Conservation (phyloP, 2,329 filamentous ascomycete species). For the Penicillium crustosum region DNA sequence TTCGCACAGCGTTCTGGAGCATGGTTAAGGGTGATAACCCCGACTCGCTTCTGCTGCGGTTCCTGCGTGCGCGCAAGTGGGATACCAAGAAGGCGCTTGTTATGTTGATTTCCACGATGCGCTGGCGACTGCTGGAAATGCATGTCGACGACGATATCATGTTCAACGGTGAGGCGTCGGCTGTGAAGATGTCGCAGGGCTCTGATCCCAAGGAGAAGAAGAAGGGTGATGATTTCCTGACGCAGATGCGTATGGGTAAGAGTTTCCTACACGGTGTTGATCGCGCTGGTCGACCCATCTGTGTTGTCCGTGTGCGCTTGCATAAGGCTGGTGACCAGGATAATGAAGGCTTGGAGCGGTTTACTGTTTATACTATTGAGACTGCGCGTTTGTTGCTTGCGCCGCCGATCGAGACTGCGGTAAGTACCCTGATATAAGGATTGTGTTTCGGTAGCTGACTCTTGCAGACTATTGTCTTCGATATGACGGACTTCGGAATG, state of each 20-base stretch:
- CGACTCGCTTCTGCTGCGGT: slow-evolving; percentile 77
- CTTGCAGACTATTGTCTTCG: slow-evolving; percentile 80
- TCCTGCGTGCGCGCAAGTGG: slow-evolving; percentile 90
- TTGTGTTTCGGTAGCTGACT: slow-evolving; percentile 20
- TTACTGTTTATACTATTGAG: slow-evolving; percentile 92
- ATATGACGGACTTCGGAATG: slow-evolving; percentile 91
- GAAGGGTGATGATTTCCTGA: slow-evolving; percentile 72
- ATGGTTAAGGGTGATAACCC: slow-evolving; percentile 97
- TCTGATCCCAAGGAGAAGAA: slow-evolving; percentile 64
- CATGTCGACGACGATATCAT: slow-evolving; percentile 89
- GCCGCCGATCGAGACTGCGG: slow-evolving; percentile 84
- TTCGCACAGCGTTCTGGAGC: slow-evolving; percentile 80
- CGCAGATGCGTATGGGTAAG: slow-evolving; percentile 85
- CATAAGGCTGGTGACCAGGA: slow-evolving; percentile 81
- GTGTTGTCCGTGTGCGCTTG: slow-evolving; percentile 76
- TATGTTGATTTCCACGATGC: slow-evolving; percentile 92
- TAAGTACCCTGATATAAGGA: slow-evolving; percentile 51
- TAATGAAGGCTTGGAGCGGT: slow-evolving; percentile 78
- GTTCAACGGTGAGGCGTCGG: slow-evolving; percentile 68
- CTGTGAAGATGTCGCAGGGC: slow-evolving; percentile 61
- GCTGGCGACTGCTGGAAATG: slow-evolving; percentile 81
- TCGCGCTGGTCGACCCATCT: slow-evolving; percentile 80
- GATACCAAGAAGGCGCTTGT: slow-evolving; percentile 88
- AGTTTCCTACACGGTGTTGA: slow-evolving; percentile 88
- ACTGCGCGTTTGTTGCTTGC: slow-evolving; percentile 80